A percentile compares a stretch with the other conserved stretches of the same genome.
Conservation (phyloP, 2,329 filamentous ascomycete genomes). For the Aciculosporium take region DNA sequence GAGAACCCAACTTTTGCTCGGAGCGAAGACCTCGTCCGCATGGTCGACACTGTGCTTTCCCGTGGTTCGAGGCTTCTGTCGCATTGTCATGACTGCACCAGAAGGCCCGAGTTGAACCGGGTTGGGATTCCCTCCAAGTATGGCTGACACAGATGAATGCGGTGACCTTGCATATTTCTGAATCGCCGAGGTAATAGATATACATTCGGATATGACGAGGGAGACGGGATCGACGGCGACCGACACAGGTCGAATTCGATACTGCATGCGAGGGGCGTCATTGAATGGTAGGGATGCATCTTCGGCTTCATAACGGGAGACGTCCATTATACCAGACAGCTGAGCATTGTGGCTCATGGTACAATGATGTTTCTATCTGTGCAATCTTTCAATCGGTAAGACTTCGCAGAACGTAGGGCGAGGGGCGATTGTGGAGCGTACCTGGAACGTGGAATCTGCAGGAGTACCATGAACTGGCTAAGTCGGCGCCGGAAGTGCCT, state of each 20-base stretch:
- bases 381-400: background rate
- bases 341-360: conserved; percentile 5
- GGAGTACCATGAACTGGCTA: background rate
- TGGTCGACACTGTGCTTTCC: conserved; percentile 25
- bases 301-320: background rate
- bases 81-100: conserved; percentile 25
- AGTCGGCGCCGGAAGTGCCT: background rate
- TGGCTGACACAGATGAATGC: conserved; percentile 90
- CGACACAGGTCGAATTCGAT: conserved; percentile 48
- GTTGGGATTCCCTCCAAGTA: conserved; percentile 64
- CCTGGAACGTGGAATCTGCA: background rate
- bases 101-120: conserved; percentile 38
- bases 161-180: conserved; percentile 94
- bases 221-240: conserved; percentile 85
- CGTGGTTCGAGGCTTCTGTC: conserved; percentile 25
- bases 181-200: conserved; percentile 94
- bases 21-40: conserved; percentile 30
- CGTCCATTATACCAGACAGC: background rate
- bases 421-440: background rate
- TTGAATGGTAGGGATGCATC: background rate
- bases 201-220: conserved; percentile 95
- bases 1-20: conserved; percentile 81
- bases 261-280: conserved; percentile 37
- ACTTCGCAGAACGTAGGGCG: background rate
- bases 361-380: background rate